These are phyloP conservation scores for Sporothrix schenckii DNA, from an alignment of 2,329 filamentous ascomycete species.

Conservation along the genomic window DNA sequence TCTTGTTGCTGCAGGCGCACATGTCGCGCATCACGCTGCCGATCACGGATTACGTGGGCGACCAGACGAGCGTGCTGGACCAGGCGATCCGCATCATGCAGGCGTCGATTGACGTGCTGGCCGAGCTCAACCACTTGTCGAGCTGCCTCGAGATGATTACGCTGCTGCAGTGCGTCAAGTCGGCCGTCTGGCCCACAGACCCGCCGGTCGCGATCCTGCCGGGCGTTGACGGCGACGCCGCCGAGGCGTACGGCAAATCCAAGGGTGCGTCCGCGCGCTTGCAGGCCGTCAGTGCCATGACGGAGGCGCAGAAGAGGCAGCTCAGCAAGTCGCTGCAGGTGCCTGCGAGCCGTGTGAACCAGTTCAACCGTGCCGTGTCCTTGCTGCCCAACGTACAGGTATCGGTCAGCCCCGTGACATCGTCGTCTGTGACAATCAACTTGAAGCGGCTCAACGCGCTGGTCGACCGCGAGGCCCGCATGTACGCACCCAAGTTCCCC, in stretches of 20 bases:
- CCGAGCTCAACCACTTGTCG: slow-evolving; percentile 80
- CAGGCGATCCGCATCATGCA: slow-evolving; percentile 97
- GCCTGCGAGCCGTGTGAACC: slow-evolving; percentile 47
- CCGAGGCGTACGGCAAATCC: background rate
- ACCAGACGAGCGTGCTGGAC: slow-evolving; percentile 86
- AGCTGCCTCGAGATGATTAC: slow-evolving; percentile 80
- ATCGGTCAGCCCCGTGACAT: slow-evolving; percentile 61
- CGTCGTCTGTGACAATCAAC: slow-evolving; percentile 62
- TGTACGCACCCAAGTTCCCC: slow-evolving; percentile 87
- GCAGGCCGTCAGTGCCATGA: slow-evolving; percentile 47
- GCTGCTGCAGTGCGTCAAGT: slow-evolving; percentile 89
- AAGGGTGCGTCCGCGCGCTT: slow-evolving; percentile 39
- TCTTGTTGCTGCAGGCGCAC: slow-evolving; percentile 89
- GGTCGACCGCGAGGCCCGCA: slow-evolving; percentile 67
- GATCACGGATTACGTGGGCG: slow-evolving; percentile 95
- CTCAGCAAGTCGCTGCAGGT: slow-evolving; percentile 58
- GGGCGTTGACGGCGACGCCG: slow-evolving; percentile 54
- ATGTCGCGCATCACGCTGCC: slow-evolving; percentile 92
- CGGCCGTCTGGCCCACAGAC: slow-evolving; percentile 86
- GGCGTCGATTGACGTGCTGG: slow-evolving; percentile 88
- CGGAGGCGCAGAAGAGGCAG: slow-evolving; percentile 45
- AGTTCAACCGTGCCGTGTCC: slow-evolving; percentile 62
- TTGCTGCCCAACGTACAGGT: slow-evolving; percentile 71
- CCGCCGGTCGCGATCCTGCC: slow-evolving; percentile 78
- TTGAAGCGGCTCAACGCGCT: slow-evolving; percentile 69